Conservation (phyloP, 2,329 filamentous ascomycete genomes). For the Stachybotrys elegans region DNA sequence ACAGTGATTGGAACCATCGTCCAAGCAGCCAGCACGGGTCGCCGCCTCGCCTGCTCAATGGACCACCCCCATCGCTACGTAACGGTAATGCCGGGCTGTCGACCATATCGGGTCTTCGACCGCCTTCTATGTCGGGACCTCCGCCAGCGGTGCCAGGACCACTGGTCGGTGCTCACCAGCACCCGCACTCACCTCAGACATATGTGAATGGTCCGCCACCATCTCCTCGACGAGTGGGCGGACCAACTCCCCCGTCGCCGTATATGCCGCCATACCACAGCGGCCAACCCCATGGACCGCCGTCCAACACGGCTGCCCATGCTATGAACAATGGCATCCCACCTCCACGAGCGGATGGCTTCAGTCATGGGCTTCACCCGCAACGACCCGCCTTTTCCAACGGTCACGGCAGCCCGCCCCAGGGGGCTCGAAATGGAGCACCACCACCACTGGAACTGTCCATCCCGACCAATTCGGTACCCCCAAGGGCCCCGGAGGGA, state of each 20-base stretch:
- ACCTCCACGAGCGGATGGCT: conserved; percentile 26
- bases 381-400: conserved; percentile 35
- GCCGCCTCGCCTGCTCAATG: conserved; percentile 45
- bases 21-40: conserved; percentile 44
- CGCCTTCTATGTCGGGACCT: conserved; percentile 40
- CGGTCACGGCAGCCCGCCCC: conserved; percentile 40
- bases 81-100: conserved; percentile 20
- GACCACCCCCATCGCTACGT: conserved; percentile 32
- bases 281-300: conserved; percentile 17
- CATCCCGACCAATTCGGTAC: conserved; percentile 12
- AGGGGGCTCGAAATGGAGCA: conserved; percentile 19
- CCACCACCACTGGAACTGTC: not conserved
- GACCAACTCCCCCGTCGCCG: conserved; percentile 34
- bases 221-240: conserved; percentile 42
- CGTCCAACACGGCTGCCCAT: conserved; percentile 22
- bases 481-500: conserved; percentile 29
- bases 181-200: conserved; percentile 22
- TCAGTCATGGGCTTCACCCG: conserved; percentile 35
- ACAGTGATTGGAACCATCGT: conserved; percentile 44
- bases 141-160: conserved; percentile 35
- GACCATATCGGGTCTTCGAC: conserved; percentile 42
- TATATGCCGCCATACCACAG: conserved; percentile 33
- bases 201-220: conserved; percentile 41
- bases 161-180: no score
- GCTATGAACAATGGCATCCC: conserved; percentile 27